Conservation (phyloP, 2,329 filamentous ascomycete genomes). For the Trichoderma aggressivum region DNA sequence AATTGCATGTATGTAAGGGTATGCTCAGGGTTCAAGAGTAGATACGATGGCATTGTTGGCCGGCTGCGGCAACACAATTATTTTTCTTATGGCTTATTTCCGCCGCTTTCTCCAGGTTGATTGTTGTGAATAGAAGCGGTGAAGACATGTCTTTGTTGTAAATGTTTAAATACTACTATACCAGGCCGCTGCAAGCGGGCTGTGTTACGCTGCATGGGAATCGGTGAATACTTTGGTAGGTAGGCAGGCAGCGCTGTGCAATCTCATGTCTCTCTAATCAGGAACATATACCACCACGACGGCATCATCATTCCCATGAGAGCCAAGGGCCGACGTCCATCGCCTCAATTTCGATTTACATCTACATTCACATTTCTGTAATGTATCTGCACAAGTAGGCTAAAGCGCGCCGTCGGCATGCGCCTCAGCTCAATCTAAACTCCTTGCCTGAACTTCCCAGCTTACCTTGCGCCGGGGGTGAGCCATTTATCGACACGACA, state of each 20-base stretch:
- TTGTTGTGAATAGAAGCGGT: not conserved
- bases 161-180: not conserved
- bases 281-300: not conserved
- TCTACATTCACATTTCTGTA: not conserved
- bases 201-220: not conserved
- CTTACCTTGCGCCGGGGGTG: conserved; percentile 2
- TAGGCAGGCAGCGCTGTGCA: not conserved
- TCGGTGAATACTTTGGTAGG: not conserved
- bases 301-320: not conserved
- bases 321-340: not conserved
- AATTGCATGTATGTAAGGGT: conserved; percentile 17
- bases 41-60: conserved; percentile 10
- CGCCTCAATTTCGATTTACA: not conserved
- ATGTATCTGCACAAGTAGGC: not conserved
- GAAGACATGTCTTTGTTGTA: not conserved
- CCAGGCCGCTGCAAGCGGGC: not conserved
- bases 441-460: not conserved
- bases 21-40: conserved; percentile 10
- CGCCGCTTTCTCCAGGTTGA: not conserved
- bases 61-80: conserved; percentile 4
- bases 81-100: not conserved
- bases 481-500: conserved; percentile 16
- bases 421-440: not conserved
- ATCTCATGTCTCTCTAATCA: not conserved
- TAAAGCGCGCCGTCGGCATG: not conserved